Base-by-base conservation (phyloP, 106 monocot species). In the Apostasia ramifera region DNA sequence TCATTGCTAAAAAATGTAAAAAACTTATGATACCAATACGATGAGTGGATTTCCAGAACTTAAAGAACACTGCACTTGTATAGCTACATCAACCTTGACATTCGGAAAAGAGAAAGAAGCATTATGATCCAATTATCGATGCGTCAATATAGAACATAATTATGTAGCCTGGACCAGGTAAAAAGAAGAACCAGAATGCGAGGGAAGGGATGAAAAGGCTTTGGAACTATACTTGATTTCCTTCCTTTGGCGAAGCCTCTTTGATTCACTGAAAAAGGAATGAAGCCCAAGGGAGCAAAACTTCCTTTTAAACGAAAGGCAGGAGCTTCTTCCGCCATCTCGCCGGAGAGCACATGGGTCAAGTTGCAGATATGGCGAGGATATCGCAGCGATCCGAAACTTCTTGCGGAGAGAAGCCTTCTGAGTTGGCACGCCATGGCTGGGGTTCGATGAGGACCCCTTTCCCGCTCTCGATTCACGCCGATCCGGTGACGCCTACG, bases 181-280 rank as follows among this genome's bases (percentile, higher is more conserved):
- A 26, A 8, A 51, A 44, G 5, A 55, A 4, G 10, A 14, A 39
- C 2, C 39, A 56, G 8, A 47, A 14, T 15, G 40, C 51, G 8
- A 63, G 4, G 10, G 53, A 14, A 37, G 14, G 11, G 6, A 50
- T 26, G 49, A 47, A 37, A 38, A 11, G 3, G 44, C 59, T 26
- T 15, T 12, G 2, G 8, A 6, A 15, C 37, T 77, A 79, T 85
- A 82, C 89, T 85, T 41, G 76, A 80, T 67, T 80, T 89, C 76
- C 63, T 82, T 69, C 89, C 85, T 66, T 89, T 89, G 5, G 85
- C 85, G 59, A 85, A 85, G 53, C 85, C 76, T 46, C 89, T 79
- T 39, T 74, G 72, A 80, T 48, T 68, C 10, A 47, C 65, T n/a
- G 73, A 47, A 41, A 81, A 57, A 56, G 69, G 56, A 55, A 65